A percentile compares a stretch with the other conserved stretches of the same genome.
Evolutionary conservation across 306 rosid genomes (phyloP).

Genomic region (Sicyos baderoa): DNA sequence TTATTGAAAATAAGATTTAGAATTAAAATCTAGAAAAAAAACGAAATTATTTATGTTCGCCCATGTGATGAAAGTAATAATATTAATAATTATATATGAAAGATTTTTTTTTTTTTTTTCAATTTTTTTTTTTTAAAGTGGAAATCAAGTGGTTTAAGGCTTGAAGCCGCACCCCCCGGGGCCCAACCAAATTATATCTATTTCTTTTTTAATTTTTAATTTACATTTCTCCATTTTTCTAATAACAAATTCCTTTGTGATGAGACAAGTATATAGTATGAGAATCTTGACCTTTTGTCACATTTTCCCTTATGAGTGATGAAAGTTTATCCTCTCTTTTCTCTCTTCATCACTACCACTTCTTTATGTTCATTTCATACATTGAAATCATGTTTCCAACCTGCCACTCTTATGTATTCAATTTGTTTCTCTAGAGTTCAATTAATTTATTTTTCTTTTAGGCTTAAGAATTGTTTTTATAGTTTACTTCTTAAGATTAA

Average conservation of each 20-base stretch:
- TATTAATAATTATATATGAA: too few relatives aligned
- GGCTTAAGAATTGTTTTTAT: neutral
- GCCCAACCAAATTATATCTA: neutral
- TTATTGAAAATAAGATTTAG: too few relatives aligned
- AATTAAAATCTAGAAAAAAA: too few relatives aligned
- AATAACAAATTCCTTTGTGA: neutral
- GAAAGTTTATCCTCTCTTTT: neutral
- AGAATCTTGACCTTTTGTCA: slow-evolving; percentile 6
- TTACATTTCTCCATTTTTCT: neutral
- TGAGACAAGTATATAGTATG: slow-evolving; percentile 5
- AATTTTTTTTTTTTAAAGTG: neutral
- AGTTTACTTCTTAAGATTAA: neutral
- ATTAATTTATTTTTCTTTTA: neutral
- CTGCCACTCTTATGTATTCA: too few relatives aligned
- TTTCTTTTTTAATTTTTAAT: too few relatives aligned
- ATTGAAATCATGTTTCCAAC: neutral
- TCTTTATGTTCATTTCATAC: neutral
- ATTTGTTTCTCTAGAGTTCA: too few relatives aligned
- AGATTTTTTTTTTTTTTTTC: too few relatives aligned
- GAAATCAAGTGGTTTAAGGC: neutral
- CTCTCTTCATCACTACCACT: neutral
- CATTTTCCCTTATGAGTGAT: neutral
- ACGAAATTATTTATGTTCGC: too few relatives aligned
- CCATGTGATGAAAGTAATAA: too few relatives aligned
- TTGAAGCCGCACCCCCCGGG: slow-evolving; percentile 4